phyloP scores from a whole-genome alignment of 305 asterid genomes.

The Petunia hybrid region DNA sequence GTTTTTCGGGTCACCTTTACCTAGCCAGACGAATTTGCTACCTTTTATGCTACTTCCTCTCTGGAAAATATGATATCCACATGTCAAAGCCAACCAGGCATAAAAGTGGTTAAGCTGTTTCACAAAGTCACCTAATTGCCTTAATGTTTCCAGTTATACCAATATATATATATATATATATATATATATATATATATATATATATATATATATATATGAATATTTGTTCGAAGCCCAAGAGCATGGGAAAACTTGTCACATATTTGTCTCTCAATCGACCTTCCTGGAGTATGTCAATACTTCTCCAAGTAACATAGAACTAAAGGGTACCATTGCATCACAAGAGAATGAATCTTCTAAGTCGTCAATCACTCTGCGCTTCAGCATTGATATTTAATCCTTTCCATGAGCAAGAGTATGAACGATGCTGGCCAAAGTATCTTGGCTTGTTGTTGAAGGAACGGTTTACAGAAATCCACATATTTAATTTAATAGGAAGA shows the following conservation, averaged over 20 bases:
- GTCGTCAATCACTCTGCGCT: neutral
- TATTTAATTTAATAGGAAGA: neutral
- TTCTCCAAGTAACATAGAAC: conserved; percentile 18
- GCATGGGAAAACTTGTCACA: neutral
- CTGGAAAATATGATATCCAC: neutral
- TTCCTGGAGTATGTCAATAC: neutral
- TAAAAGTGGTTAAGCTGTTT: neutral
- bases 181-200: too few relatives aligned
- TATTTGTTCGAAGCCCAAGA: neutral
- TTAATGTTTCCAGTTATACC: too few relatives aligned
- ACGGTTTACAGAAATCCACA: neutral
- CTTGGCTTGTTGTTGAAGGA: neutral
- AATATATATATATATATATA: too few relatives aligned
- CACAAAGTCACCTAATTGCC: neutral
- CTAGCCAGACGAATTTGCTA: neutral
- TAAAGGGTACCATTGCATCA: neutral
- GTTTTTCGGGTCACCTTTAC: neutral
- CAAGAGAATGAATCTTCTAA: neutral
- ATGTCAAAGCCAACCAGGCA: neutral
- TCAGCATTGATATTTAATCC: neutral
- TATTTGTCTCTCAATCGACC: neutral
- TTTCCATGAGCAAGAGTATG: neutral
- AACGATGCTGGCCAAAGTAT: neutral
- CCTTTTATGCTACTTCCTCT: conserved; percentile 4
- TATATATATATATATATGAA: too few relatives aligned